Percentiles rank a stretch among this genome's conserved stretches.
Conservation (phyloP, 2,329 filamentous ascomycete species). For the Sclerotinia glacialis region DNA sequence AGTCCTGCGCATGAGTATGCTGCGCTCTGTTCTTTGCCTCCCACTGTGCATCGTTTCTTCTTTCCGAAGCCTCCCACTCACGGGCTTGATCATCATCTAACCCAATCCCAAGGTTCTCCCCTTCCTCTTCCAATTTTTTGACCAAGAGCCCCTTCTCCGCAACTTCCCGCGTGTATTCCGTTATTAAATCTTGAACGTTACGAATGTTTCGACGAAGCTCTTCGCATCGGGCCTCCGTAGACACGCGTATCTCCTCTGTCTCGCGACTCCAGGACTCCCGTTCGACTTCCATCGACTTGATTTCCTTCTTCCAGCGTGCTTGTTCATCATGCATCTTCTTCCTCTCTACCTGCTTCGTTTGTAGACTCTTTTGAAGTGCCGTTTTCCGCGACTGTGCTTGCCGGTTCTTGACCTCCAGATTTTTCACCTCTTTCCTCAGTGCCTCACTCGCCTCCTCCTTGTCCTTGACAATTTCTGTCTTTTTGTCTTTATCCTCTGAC, state of each 20-base stretch:
- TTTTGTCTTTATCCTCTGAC: constrained; percentile 73
- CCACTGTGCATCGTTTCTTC: constrained; percentile 38
- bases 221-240: constrained; percentile 51
- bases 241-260: constrained; percentile 50
- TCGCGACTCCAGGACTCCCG: constrained; percentile 54
- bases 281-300: constrained; percentile 57
- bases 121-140: constrained; percentile 69
- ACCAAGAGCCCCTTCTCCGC: constrained; percentile 68
- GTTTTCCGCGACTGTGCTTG: constrained; percentile 73
- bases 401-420: constrained; percentile 77
- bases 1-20: constrained; percentile 30
- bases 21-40: constrained; percentile 34
- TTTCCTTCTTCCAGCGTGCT: constrained; percentile 63
- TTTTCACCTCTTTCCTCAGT: constrained; percentile 75
- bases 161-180: constrained; percentile 65
- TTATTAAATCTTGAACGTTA: constrained; percentile 57
- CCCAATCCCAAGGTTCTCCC: constrained; percentile 61
- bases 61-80: constrained; percentile 34
- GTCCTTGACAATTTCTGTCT: constrained; percentile 75
- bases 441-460: constrained; percentile 89
- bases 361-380: constrained; percentile 71
- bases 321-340: constrained; percentile 69
- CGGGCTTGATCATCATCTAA: constrained; percentile 52
- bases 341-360: constrained; percentile 66
- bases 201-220: constrained; percentile 55